phyloP scores from a whole-genome alignment of 2,329 filamentous ascomycete genomes.

The Apiospora aurea region DNA sequence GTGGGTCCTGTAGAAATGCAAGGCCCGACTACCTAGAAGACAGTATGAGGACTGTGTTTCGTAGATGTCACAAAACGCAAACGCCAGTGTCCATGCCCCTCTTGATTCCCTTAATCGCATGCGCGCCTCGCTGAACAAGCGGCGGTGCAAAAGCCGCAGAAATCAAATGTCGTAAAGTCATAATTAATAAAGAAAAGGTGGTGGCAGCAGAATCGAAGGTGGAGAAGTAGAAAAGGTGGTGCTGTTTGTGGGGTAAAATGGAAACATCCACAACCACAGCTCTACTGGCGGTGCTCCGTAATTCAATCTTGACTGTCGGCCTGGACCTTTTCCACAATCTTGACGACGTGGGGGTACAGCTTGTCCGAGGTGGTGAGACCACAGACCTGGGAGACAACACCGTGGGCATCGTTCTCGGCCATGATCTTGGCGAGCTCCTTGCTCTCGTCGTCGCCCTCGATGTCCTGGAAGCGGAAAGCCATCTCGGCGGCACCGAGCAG shows the following conservation, averaged over 20 bases:
- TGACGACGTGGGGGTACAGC: constrained; percentile 76
- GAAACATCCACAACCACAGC: background rate
- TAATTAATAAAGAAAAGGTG: background rate
- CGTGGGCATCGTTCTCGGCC: constrained; percentile 73
- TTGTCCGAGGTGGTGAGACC: constrained; percentile 80
- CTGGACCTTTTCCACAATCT: constrained; percentile 86
- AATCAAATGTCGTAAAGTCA: constrained; percentile 21
- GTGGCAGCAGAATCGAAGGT: background rate
- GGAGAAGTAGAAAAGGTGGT: constrained; percentile 18
- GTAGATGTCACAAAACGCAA: background rate
- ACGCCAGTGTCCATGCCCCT: constrained; percentile 3
- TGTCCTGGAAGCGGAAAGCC: constrained; percentile 94
- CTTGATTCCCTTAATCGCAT: constrained; percentile 2
- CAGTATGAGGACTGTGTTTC: background rate
- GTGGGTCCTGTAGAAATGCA: background rate
- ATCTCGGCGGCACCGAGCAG: constrained; percentile 88
- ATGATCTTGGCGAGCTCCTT: constrained; percentile 86
- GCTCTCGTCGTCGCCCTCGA: constrained; percentile 91
- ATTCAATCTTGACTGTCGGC: constrained; percentile 60
- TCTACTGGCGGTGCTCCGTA: constrained; percentile 18
- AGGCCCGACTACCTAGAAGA: background rate
- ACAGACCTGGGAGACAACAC: constrained; percentile 81
- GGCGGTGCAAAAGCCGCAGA: background rate
- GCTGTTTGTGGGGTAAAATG: constrained; percentile 6
- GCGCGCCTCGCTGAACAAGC: constrained; percentile 13